Conservation (phyloP, 2,329 filamentous ascomycete genomes). For the Nannizziopsis arthrosporioides region DNA sequence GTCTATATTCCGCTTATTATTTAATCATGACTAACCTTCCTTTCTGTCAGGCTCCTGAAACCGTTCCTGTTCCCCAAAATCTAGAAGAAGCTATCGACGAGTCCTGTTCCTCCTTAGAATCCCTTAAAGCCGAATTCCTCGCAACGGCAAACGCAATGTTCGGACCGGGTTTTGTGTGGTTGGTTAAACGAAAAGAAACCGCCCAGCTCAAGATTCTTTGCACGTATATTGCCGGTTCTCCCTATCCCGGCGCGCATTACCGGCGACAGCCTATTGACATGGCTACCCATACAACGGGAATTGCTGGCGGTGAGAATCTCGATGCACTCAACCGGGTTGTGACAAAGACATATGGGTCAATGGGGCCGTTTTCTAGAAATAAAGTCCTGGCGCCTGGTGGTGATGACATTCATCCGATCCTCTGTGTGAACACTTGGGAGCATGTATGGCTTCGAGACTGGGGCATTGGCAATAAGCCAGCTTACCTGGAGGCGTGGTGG, state of each 20-base stretch:
- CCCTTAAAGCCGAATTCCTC: slow-evolving; percentile 67
- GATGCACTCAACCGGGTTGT: slow-evolving; percentile 13
- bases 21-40: slow-evolving; percentile 55
- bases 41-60: slow-evolving; percentile 28
- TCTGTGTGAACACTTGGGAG: slow-evolving; percentile 95
- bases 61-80: slow-evolving; percentile 42
- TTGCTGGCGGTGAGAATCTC: slow-evolving; percentile 16
- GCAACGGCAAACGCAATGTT: slow-evolving; percentile 82
- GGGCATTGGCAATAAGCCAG: slow-evolving; percentile 60
- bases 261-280: slow-evolving; percentile 49
- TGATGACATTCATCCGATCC: slow-evolving; percentile 55
- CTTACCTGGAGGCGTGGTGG: slow-evolving; percentile 78
- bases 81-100: slow-evolving; percentile 51
- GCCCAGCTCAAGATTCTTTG: slow-evolving; percentile 56
- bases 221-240: slow-evolving; percentile 86
- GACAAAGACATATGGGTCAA: slow-evolving; percentile 17
- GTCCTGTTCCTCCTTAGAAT: slow-evolving; percentile 73
- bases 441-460: slow-evolving; percentile 84
- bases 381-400: slow-evolving; percentile 32
- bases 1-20: slow-evolving; percentile 24
- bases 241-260: slow-evolving; percentile 75
- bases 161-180: slow-evolving; percentile 93
- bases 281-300: slow-evolving; percentile 29
- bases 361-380: slow-evolving; percentile 17
- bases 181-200: slow-evolving; percentile 51